phyloP scores from a whole-genome alignment of 768 basidiomycete species.

The Naganishia antarctica region DNA sequence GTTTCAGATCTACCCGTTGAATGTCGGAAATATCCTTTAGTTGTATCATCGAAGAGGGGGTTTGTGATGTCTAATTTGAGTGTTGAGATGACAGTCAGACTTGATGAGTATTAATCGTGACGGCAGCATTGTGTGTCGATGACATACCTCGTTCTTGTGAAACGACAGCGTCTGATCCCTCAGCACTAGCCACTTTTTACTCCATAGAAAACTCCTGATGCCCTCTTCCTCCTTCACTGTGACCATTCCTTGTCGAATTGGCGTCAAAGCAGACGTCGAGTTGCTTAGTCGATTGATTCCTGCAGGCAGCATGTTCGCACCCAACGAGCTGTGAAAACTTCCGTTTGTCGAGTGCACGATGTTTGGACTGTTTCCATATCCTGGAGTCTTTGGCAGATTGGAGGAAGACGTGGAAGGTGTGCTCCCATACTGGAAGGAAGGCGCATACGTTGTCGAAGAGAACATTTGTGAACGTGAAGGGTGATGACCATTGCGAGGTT shows the following conservation, averaged over 20 bases:
- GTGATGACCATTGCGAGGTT: background rate
- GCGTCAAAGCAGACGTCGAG: constrained; percentile 7
- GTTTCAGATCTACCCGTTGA: constrained; percentile 87
- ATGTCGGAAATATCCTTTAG: constrained; percentile 77
- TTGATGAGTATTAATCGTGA: background rate
- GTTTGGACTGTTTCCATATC: background rate
- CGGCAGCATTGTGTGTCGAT: background rate
- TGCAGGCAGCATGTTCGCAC: constrained; percentile 1
- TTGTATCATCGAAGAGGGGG: constrained; percentile 59
- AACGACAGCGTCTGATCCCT: constrained; percentile 72
- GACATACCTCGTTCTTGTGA: constrained; percentile 83
- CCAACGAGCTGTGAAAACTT: constrained; percentile 8
- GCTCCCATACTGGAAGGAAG: constrained; percentile 21
- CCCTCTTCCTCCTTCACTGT: constrained; percentile 85
- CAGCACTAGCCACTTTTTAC: constrained; percentile 81
- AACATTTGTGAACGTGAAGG: constrained; percentile 10
- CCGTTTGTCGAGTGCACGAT: constrained; percentile 1
- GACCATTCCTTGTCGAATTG: constrained; percentile 57
- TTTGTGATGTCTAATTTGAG: constrained; percentile 32
- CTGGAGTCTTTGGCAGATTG: background rate
- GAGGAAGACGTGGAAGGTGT: constrained; percentile 1
- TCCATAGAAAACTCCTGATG: constrained; percentile 84
- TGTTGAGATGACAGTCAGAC: background rate
- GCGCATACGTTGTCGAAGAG: constrained; percentile 26
- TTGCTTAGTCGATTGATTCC: constrained; percentile 10